Evolutionary conservation across 331 rosid species (phyloP).

Genomic region (Prunus yedoensis): DNA sequence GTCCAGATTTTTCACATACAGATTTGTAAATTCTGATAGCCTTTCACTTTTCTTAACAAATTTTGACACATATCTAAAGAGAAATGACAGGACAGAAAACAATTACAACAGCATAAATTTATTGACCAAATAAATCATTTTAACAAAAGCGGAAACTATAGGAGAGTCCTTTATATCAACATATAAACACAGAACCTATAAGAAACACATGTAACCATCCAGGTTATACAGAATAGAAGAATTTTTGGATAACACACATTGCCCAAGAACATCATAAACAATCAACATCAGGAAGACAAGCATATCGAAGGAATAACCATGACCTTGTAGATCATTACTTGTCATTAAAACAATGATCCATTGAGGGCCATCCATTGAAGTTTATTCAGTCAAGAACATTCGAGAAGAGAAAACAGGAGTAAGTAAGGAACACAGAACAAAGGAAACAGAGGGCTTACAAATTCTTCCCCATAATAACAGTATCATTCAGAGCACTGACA

Average conservation of each 20-base stretch:
- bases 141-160: not conserved
- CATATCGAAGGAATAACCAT: no score
- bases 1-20: conserved; percentile 23
- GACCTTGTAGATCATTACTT: no score
- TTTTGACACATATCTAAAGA: conserved; percentile 15
- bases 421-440: not conserved
- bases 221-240: not conserved
- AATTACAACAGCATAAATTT: not conserved
- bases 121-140: not conserved
- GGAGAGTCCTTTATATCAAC: no score
- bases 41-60: conserved; percentile 17
- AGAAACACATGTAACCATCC: not conserved
- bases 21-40: conserved; percentile 9
- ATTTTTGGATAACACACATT: not conserved
- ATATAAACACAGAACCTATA: not conserved
- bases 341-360: no score
- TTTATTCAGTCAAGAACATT: no score
- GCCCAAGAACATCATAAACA: not conserved
- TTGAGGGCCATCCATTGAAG: no score
- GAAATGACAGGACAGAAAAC: not conserved
- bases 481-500: conserved; percentile 12
- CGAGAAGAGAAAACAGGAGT: not conserved
- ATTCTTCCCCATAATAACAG: conserved; percentile 14
- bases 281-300: not conserved
- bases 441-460: conserved; percentile 16